Evolutionary conservation across 257 asterid species (phyloP).

Genomic region (Fraxinus anomala): DNA sequence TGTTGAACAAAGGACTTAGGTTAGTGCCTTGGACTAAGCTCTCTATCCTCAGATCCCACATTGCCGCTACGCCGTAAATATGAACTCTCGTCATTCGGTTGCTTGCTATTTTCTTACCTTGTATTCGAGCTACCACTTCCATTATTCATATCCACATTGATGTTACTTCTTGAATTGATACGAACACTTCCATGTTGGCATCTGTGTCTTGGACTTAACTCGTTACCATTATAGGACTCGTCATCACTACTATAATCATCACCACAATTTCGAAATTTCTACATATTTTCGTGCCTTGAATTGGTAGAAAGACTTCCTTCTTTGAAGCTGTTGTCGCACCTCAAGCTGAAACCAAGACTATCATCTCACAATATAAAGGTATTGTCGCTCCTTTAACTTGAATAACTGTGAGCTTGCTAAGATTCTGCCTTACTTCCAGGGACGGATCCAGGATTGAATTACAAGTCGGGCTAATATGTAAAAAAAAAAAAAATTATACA

Average conservation of each 20-base stretch:
- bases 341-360: constrained; percentile 8
- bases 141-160: background rate
- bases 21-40: too few species aligned
- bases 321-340: background rate
- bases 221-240: background rate
- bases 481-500: too few species aligned
- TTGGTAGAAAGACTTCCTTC: constrained; percentile 10
- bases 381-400: background rate
- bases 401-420: background rate
- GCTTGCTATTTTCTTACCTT: background rate
- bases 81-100: background rate
- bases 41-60: too few species aligned
- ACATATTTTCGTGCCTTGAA: constrained; percentile 12
- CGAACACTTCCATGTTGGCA: constrained; percentile 11
- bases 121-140: background rate
- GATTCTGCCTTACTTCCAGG: too few species aligned
- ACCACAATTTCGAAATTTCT: constrained; percentile 20
- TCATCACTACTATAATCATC: constrained; percentile 3
- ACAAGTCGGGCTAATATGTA: too few species aligned
- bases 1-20: too few species aligned
- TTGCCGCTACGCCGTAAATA: too few species aligned
- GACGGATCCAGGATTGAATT: too few species aligned
- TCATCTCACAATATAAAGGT: background rate
- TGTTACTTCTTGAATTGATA: constrained; percentile 10
- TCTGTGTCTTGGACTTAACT: constrained; percentile 1